A percentile compares a stretch with the other conserved stretches of the same genome.
Conservation (phyloP, 2,329 filamentous ascomycete genomes). For the Alternaria sp. region DNA sequence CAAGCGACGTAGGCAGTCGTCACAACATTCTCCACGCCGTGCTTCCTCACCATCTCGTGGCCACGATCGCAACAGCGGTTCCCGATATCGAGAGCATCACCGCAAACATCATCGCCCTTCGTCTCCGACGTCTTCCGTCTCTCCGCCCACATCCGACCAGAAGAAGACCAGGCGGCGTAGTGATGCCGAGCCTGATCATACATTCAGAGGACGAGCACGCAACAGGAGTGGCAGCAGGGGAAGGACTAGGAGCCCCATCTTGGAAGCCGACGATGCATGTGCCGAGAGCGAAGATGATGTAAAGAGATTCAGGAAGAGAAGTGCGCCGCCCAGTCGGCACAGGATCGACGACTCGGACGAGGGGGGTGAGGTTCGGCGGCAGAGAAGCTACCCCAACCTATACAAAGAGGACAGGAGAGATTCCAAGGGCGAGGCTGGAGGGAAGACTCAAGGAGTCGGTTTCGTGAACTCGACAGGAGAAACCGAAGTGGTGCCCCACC, state of each 20-base stretch:
- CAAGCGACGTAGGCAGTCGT: conserved; percentile 39
- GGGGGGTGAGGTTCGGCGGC: conserved; percentile 37
- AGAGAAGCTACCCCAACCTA: conserved; percentile 48
- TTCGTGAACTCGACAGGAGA: neutral
- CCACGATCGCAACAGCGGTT: conserved; percentile 42
- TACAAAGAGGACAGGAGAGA: conserved; percentile 30
- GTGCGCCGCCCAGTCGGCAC: conserved; percentile 42
- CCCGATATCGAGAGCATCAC: conserved; percentile 40
- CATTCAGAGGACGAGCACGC: conserved; percentile 39
- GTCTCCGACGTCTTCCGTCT: conserved; percentile 31
- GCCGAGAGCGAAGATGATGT: conserved; percentile 33
- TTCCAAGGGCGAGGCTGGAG: conserved; percentile 15
- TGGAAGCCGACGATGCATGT: conserved; percentile 31
- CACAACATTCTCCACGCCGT: conserved; percentile 37
- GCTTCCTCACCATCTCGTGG: conserved; percentile 42
- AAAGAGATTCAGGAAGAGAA: conserved; percentile 40
- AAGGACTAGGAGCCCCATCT: conserved; percentile 29
- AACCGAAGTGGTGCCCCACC: neutral
- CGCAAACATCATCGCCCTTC: conserved; percentile 39
- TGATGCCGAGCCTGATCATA: conserved; percentile 46
- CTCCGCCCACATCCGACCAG: conserved; percentile 25
- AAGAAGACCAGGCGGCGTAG: conserved; percentile 41
- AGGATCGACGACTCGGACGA: conserved; percentile 29
- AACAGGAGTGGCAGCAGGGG: conserved; percentile 31
- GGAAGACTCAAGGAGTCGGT: neutral